Evolutionary conservation across 2,329 filamentous ascomycete genomes (phyloP).

Genomic region (Cercospora berteroae): DNA sequence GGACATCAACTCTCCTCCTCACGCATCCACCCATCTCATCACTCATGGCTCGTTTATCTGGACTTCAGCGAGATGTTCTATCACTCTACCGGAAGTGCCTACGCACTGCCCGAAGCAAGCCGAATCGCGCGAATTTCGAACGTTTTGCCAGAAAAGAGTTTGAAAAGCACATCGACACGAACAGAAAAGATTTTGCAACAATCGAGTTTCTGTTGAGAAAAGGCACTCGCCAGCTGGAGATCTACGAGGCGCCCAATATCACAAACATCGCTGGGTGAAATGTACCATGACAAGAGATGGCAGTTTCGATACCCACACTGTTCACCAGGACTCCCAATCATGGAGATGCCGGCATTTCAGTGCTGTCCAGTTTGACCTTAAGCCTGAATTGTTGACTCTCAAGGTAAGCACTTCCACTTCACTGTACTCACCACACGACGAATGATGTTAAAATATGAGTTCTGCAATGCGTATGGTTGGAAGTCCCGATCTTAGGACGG

Average conservation of each 20-base stretch:
- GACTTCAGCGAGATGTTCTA: conserved; percentile 86
- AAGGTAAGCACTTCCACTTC: background rate
- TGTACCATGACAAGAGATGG: background rate
- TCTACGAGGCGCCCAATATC: conserved; percentile 76
- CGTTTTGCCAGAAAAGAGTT: conserved; percentile 61
- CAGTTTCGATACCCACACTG: background rate
- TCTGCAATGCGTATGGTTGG: conserved; percentile 52
- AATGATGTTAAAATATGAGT: conserved; percentile 48
- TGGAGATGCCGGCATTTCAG: background rate
- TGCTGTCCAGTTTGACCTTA: background rate
- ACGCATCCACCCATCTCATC: background rate
- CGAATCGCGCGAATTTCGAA: conserved; percentile 43
- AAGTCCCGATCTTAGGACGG: conserved; percentile 9
- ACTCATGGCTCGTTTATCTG: conserved; percentile 62
- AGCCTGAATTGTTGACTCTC: background rate
- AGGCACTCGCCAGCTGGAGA: conserved; percentile 76
- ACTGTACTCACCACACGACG: background rate
- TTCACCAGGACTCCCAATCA: background rate
- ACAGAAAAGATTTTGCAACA: conserved; percentile 81
- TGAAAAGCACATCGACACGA: conserved; percentile 63
- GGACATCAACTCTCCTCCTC: background rate
- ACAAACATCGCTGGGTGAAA: conserved; percentile 60
- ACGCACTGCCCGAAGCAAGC: conserved; percentile 77
- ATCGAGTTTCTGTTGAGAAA: conserved; percentile 84
- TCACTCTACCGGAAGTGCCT: conserved; percentile 83